phyloP scores from a whole-genome alignment of 2,329 filamentous ascomycete genomes.

The Exophiala aquamarina region DNA sequence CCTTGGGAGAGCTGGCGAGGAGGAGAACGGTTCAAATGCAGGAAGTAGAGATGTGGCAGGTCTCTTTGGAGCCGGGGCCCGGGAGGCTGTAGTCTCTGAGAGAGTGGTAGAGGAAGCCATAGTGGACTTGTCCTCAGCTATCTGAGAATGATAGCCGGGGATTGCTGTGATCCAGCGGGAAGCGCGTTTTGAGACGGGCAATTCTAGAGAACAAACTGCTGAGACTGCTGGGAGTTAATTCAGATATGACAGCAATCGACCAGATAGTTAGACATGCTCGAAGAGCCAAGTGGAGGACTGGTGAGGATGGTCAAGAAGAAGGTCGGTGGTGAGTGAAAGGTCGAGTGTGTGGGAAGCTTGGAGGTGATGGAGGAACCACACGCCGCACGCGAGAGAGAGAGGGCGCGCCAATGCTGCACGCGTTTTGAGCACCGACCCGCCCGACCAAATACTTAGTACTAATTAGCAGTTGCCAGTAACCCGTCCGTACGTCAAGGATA shows the following conservation, averaged over 20 bases:
- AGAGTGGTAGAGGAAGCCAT: conserved; percentile 22
- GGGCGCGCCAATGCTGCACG: background rate
- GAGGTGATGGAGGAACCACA: too few species aligned
- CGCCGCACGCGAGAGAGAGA: conserved; percentile 13
- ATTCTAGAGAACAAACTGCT: too few species aligned
- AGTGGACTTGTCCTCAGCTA: conserved; percentile 15
- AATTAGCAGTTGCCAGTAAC: too few species aligned
- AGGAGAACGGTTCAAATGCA: conserved; percentile 50
- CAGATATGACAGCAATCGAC: conserved; percentile 31
- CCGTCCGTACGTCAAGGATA: too few species aligned
- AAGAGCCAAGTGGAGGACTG: background rate
- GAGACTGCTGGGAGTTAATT: too few species aligned
- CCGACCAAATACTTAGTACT: too few species aligned
- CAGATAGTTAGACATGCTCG: conserved; percentile 11
- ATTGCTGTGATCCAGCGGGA: conserved; percentile 27
- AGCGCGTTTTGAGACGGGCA: conserved; percentile 30
- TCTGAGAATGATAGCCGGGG: conserved; percentile 11
- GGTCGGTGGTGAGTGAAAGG: conserved; percentile 13
- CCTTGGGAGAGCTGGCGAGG: conserved; percentile 49
- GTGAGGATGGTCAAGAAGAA: conserved; percentile 17
- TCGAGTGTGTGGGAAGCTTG: conserved; percentile 3
- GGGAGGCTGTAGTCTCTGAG: conserved; percentile 25
- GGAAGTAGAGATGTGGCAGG: conserved; percentile 46
- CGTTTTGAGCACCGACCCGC: too few species aligned
- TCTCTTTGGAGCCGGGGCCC: conserved; percentile 44